These are phyloP conservation scores for Russula dissimulans DNA, from an alignment of 768 basidiomycete genomes.

Conservation along the genomic window DNA sequence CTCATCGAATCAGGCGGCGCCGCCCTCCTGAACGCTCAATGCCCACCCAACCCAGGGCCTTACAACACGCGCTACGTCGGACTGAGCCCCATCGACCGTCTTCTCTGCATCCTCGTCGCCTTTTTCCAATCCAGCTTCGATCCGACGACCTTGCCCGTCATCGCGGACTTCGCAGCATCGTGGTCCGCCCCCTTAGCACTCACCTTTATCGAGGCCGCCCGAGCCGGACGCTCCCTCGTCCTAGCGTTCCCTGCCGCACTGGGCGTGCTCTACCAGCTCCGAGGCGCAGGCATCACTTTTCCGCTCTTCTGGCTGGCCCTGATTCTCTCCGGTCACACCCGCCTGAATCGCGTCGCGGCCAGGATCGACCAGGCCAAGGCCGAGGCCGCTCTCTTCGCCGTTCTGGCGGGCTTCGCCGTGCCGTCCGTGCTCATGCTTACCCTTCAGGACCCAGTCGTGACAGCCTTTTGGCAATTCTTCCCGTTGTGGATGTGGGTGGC, in stretches of 20 bases:
- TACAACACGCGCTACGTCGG: constrained; percentile 14
- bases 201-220: constrained; percentile 17
- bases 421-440: constrained; percentile 6
- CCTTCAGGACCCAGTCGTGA: constrained; percentile 15
- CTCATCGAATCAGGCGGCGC: constrained; percentile 11
- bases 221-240: constrained; percentile 1
- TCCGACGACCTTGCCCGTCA: constrained; percentile 1
- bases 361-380: constrained; percentile 17
- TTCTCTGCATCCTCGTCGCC: constrained; percentile 15
- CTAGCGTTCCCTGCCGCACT: constrained; percentile 4
- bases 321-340: constrained; percentile 12
- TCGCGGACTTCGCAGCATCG: constrained; percentile 6
- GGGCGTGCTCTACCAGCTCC: constrained; percentile 9
- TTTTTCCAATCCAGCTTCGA: constrained; percentile 13
- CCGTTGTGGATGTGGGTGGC: constrained; percentile 11
- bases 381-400: constrained; percentile 15
- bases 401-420: constrained; percentile 8
- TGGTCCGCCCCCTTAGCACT: constrained; percentile 4
- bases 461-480: constrained; percentile 16
- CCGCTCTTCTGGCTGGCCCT: constrained; percentile 15
- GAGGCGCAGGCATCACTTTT: constrained; percentile 6
- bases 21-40: neutral
- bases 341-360: neutral
- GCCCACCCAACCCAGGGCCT: constrained; percentile 13
- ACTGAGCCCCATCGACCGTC: neutral